Evolutionary conservation across 148 eudicot species (phyloP), one percentile per base, ranked within the genome.

Genomic region (Vaccinium myrtillus): DNA sequence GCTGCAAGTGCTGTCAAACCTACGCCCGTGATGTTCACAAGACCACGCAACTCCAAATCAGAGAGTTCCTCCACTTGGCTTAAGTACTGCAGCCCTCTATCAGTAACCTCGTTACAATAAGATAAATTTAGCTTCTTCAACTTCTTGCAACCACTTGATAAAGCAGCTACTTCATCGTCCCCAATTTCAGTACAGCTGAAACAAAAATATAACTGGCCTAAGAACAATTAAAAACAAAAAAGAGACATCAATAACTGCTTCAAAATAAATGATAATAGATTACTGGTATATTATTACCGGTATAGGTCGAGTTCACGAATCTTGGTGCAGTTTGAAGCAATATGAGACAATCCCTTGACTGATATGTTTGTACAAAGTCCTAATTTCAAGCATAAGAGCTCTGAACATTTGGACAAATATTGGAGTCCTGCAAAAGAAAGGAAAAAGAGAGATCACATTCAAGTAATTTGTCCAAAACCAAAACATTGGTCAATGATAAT

Each of bases 251-350:
- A 27, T 6, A 81, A 67, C 19, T 51, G 21, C n/a, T 23, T 56
- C 30, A 70, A 63, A 23, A 32, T 39, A 53, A 30, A 55, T 76
- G 67, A 81, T 36, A 50, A 74, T 58, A 15, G 71, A 14, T 58
- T 80, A 7, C 49, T 21, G 7, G 83, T 43, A 15, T 25, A 15
- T 53, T 83, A 23, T 74, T 91, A 95, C 98, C 96, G 90, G 90
- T 95, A 95, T 43, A 95, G 86, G 86, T 95, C 98, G 51, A 95
- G 92, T 87, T 95, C 98, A 79, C 67, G 71, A 55, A 95, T 85
- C 83, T 89, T 88, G 74, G 65, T 59, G 86, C 95, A 93, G 82
- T 91, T 90, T 16, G 92, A 90, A 85, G 93, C 93, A 82, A 95
- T 83, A 87, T 86, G 88, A 63, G 83, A 86, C 89, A 95, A 78